A percentile compares a stretch with the other conserved stretches of the same genome.
Conservation (phyloP, 1,139 yeast genomes). For the Eremothecium coryli region DNA sequence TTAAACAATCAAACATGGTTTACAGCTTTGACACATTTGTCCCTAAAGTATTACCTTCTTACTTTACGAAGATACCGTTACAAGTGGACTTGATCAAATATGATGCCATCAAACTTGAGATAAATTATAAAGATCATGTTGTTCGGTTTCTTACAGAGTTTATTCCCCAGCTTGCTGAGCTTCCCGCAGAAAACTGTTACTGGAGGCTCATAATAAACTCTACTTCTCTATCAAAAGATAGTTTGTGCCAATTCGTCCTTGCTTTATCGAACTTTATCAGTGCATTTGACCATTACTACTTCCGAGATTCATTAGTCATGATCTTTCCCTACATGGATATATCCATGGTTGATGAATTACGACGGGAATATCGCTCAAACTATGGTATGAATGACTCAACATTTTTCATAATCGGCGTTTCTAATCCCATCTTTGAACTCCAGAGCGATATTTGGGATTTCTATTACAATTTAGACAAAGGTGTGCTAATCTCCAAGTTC, state of each 20-base stretch:
- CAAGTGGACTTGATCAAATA: constrained; percentile 15
- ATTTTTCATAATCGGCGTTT: constrained; percentile 24
- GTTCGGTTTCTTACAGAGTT: constrained; percentile 18
- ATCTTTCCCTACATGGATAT: constrained; percentile 27
- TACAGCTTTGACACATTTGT: constrained; percentile 15
- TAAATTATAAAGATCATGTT: constrained; percentile 14
- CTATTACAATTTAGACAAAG: constrained; percentile 24
- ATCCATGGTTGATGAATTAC: constrained; percentile 20
- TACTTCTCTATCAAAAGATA: constrained; percentile 18
- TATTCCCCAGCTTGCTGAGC: constrained; percentile 12
- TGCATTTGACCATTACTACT: constrained; percentile 12
- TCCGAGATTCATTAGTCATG: constrained; percentile 12
- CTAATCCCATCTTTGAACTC: constrained; percentile 26
- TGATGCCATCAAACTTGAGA: constrained; percentile 14
- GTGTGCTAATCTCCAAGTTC: constrained; percentile 9
- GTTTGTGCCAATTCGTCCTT: constrained; percentile 22
- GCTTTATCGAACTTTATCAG: constrained; percentile 19
- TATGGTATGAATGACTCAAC: background rate
- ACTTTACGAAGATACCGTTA: constrained; percentile 16
- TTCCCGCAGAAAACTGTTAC: constrained; percentile 6
- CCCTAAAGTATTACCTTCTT: constrained; percentile 12
- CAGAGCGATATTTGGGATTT: constrained; percentile 26
- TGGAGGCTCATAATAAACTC: constrained; percentile 18
- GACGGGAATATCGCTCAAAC: constrained; percentile 8
- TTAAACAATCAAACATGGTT: constrained; percentile 14